Base-by-base conservation (phyloP, 495 filamentous ascomycete genomes). In the Delitschia confertaspora region DNA sequence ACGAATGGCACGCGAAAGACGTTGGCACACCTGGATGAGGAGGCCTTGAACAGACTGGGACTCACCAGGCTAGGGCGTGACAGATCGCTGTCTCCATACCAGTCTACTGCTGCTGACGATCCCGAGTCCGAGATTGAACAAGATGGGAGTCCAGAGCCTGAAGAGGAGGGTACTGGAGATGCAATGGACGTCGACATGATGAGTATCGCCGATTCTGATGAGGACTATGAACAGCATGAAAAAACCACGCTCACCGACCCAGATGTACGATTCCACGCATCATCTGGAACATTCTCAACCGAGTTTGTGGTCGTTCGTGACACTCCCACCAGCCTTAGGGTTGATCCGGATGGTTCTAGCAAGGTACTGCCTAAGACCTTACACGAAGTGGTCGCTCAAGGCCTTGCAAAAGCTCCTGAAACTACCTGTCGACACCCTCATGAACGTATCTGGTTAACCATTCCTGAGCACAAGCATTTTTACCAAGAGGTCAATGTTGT, bases 231-330 rank as follows among this genome's bases (percentile, higher is more conserved):
- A 18, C 3, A 13, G 5, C 27, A 33, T 11, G 17, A 23, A 2
- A 27, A 26, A 14, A 48, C 62, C n/a, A 65, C 67, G 56, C 45
- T 72, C 27, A 72, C 73, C 65, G 63, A 69, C 40, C 65, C 71
- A 5, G 52, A 49, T 17, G 68, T 73, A 25, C 32, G 37, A 2
- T 71, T 72, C 49, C 57, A 73, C 38, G 14, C 53, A 2, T 31
- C 37, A 5, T 65, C 49, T 29, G 70, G 72, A 11, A 76, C 70
- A 7, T 76, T 73, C 46, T 60, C 60, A 14, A 51, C 35, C 22
- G 41, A 51, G 16, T 52, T 53, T 33, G 43, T 37, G 8, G 40
- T 50, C 4, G 4, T 23, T 18, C 16, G 36, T 29, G 38, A 47
- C 10, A 33, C 36, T 11, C 34, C 31, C 19, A 27, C 36, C 9